Evolutionary conservation across 148 eudicot species (phyloP), one percentile per base, ranked within the genome.

Genomic region (Suaeda aralocaspica): DNA sequence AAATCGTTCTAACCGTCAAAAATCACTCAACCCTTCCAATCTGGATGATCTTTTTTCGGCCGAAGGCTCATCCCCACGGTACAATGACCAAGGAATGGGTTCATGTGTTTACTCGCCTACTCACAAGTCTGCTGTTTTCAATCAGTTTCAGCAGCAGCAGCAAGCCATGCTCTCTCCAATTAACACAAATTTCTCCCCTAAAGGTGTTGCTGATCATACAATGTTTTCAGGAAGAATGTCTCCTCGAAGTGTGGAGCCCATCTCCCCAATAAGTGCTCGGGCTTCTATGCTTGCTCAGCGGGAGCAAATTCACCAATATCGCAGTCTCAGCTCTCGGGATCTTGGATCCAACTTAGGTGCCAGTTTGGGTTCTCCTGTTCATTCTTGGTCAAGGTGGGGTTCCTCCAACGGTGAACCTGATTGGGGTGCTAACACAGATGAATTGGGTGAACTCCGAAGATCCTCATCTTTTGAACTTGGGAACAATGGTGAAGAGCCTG

Each of bases 291-390:
- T 85, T 63, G 79, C 81, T 31, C 81, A 78, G 56, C 85, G 80
- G 9, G 89, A 84, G 64, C 80, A 79, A 30, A 77, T 77, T 36
- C 83, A 83, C 41, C 82, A 82, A 64, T 84, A 85, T 19, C 80
- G 90, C 25, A 87, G 92, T 71, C 87, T 85, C 19, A 90, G 92
- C 62, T 88, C 96, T 19, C 84, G 92, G 15, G 92, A 88, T 33
- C 83, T 90, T 51, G 88, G 87, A 13, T 64, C 69, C 18, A 64
- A 56, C 68, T 64, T 72, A 60, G 59, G 48, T 18, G 41, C 86
- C 34, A 61, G 59, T 62, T 72, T 70, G 55, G 83, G 86, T 34
- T 75, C 83, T n/a, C 77, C 78, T 15, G 74, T 59, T n/a, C 79
- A 76, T 51, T 55, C 79, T 28, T 78, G 83, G 82, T 68, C 80